phyloP scores from a whole-genome alignment of 371 early-diverging fungal species.

The Mortierella sp. region DNA sequence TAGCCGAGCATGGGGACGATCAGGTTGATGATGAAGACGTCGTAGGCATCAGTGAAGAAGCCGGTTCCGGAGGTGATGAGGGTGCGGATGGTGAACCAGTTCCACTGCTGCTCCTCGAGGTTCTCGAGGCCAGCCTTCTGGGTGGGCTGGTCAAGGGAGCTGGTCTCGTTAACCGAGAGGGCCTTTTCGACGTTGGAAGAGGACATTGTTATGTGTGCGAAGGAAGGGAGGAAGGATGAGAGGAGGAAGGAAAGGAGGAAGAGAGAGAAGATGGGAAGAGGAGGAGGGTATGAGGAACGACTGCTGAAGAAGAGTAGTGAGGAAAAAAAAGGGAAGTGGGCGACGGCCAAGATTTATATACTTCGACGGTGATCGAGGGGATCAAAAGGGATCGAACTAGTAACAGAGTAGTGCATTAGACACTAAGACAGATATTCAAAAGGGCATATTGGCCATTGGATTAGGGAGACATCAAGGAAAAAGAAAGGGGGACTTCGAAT shows the following conservation, averaged over 20 bases:
- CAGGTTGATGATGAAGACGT: conserved; percentile 80
- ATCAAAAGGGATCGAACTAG: neutral
- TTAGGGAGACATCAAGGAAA: neutral
- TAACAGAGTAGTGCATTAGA: neutral
- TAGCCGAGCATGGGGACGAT: conserved; percentile 85
- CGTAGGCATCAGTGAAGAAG: conserved; percentile 59
- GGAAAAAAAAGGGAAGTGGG: neutral
- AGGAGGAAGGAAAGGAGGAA: conserved; percentile 17
- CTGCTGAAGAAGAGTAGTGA: conserved; percentile 3
- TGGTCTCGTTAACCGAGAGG: conserved; percentile 15
- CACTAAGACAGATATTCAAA: neutral
- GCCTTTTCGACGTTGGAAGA: conserved; percentile 21
- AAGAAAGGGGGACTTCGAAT: neutral
- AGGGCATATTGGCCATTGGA: neutral
- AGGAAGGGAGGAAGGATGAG: neutral
- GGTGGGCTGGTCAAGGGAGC: conserved; percentile 12
- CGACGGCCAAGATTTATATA: conserved; percentile 1
- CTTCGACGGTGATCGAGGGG: neutral
- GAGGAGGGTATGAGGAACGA: conserved; percentile 1
- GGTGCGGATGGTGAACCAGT: conserved; percentile 54
- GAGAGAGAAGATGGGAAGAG: neutral
- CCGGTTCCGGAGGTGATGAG: conserved; percentile 47
- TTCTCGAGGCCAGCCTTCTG: conserved; percentile 33
- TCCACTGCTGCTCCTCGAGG: conserved; percentile 51
- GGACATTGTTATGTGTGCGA: conserved; percentile 24